A percentile compares a stretch with the other conserved stretches of the same genome.
Conservation (phyloP, 2,329 filamentous ascomycete genomes). For the Epichloe glyceriae region DNA sequence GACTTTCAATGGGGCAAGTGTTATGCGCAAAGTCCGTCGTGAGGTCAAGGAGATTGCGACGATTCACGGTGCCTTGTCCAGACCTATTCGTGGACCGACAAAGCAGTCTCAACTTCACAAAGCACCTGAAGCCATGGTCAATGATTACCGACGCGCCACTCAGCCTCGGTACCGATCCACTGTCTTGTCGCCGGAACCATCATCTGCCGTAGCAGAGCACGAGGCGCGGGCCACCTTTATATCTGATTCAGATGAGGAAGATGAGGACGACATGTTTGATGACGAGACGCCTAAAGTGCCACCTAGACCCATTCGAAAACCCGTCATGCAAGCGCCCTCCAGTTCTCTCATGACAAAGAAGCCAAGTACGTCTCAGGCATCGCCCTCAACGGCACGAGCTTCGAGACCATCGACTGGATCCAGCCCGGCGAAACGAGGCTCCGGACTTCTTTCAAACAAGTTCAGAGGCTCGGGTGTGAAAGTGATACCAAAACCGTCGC, state of each 20-base stretch:
- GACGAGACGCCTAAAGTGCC: conserved; percentile 1
- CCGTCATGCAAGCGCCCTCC: background rate
- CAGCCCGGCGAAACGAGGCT: background rate
- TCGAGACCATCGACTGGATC: background rate
- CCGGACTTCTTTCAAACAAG: conserved; percentile 7
- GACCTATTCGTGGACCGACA: conserved; percentile 12
- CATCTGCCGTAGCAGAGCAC: conserved; percentile 17
- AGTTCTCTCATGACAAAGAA: background rate
- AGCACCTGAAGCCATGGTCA: conserved; percentile 41
- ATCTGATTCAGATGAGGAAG: conserved; percentile 25
- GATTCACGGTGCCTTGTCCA: conserved; percentile 34
- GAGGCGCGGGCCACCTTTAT: conserved; percentile 26
- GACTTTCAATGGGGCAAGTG: conserved; percentile 35
- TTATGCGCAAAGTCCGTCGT: conserved; percentile 42
- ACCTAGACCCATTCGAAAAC: conserved; percentile 2
- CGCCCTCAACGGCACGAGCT: background rate
- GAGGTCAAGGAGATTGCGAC: conserved; percentile 41
- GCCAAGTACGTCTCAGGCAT: background rate
- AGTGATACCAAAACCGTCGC: background rate
- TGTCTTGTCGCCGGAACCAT: conserved; percentile 10
- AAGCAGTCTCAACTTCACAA: conserved; percentile 28
- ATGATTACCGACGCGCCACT: conserved; percentile 34
- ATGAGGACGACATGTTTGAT: conserved; percentile 10
- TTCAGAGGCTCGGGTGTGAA: conserved; percentile 1
- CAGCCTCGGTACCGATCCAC: conserved; percentile 21